Conservation (phyloP, 208 protist species). For the Balamuthia mandrillaris region DNA sequence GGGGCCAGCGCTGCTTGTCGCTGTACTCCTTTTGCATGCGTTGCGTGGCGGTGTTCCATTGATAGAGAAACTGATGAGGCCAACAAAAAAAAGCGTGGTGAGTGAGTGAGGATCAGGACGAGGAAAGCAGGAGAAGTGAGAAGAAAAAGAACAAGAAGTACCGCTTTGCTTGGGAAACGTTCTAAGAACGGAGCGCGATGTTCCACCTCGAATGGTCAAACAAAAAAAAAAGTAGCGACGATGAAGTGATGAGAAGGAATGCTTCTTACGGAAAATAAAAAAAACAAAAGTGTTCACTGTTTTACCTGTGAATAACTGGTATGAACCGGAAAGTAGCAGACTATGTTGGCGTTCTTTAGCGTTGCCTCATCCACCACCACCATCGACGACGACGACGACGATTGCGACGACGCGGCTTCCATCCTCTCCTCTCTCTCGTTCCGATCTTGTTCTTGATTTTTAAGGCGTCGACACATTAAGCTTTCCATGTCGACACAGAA, state of each 20-base stretch:
- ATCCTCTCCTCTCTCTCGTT: too few relatives aligned
- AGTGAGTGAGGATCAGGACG: background rate
- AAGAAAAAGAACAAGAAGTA: background rate
- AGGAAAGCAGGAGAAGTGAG: background rate
- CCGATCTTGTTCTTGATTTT: too few relatives aligned
- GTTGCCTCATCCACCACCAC: too few relatives aligned
- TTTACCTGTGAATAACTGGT: slow-evolving; percentile 37
- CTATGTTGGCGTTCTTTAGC: too few relatives aligned
- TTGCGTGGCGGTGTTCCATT: slow-evolving; percentile 35
- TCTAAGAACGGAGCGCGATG: slow-evolving; percentile 24
- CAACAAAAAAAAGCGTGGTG: background rate
- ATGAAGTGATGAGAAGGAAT: background rate
- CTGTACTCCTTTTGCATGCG: slow-evolving; percentile 21
- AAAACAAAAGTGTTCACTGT: background rate
- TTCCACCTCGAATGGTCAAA: slow-evolving; percentile 25
- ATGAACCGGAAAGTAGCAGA: slow-evolving; percentile 34
- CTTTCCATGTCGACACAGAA: too few relatives aligned
- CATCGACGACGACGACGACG: too few relatives aligned
- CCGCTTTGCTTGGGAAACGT: slow-evolving; percentile 20
- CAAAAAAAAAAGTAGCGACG: too few relatives aligned
- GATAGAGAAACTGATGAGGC: background rate
- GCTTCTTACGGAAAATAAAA: background rate
- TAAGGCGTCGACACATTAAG: too few relatives aligned
- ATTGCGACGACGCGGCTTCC: too few relatives aligned
- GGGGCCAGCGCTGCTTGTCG: background rate